These are phyloP conservation scores for Fusarium redolens DNA, from an alignment of 2,329 filamentous ascomycete species.

Conservation along the genomic window DNA sequence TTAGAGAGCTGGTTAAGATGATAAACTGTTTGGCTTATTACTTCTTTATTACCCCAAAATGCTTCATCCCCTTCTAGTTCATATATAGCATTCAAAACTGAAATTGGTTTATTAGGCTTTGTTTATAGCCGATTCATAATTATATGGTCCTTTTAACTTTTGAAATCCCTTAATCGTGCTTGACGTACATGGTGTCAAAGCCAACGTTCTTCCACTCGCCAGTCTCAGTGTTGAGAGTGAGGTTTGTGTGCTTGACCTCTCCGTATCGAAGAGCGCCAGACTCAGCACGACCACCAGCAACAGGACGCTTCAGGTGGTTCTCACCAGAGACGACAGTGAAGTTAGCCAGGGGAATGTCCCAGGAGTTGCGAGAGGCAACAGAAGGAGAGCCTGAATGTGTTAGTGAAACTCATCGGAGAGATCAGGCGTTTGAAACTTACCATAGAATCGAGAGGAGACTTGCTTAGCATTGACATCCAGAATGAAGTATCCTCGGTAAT, in stretches of 20 bases:
- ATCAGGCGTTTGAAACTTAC: slow-evolving; percentile 24
- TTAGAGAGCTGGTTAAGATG: slow-evolving; percentile 16
- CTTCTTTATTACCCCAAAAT: slow-evolving; percentile 18
- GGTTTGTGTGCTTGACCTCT: slow-evolving; percentile 50
- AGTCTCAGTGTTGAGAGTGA: slow-evolving; percentile 33
- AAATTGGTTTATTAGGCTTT: slow-evolving; percentile 26
- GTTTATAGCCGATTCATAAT: slow-evolving; percentile 18
- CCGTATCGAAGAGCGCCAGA: slow-evolving; percentile 66
- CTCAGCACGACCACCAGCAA: slow-evolving; percentile 58
- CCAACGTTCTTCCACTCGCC: slow-evolving; percentile 20
- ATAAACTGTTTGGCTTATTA: slow-evolving; percentile 19
- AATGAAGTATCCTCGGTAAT: slow-evolving; percentile 80
- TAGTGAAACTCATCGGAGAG: fast-evolving
- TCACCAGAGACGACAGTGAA: slow-evolving; percentile 74
- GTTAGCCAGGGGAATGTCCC: slow-evolving; percentile 75
- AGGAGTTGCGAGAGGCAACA: slow-evolving; percentile 67
- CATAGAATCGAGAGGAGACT: slow-evolving; percentile 74
- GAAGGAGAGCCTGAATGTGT: slow-evolving; percentile 57
- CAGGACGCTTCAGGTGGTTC: slow-evolving; percentile 64
- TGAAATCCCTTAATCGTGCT: background rate
- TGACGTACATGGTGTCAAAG: slow-evolving; percentile 28
- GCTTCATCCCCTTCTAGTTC: slow-evolving; percentile 18
- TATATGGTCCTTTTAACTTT: background rate
- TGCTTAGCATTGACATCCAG: slow-evolving; percentile 67
- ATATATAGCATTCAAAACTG: slow-evolving; percentile 28